phyloP scores from a whole-genome alignment of 202 grass and related monocot species.

The Panicum virgatum region DNA sequence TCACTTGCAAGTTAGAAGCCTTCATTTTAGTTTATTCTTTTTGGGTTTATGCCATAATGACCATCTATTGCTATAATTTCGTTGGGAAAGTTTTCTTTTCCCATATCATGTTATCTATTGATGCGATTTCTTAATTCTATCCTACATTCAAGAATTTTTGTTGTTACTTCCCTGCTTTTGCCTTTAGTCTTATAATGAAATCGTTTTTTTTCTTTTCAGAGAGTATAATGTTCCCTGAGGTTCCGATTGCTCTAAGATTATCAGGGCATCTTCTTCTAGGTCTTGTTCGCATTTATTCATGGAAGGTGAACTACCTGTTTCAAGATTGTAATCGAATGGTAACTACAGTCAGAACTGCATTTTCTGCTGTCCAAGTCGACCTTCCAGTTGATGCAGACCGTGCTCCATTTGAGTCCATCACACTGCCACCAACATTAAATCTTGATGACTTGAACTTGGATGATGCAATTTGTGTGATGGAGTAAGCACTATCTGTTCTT shows the following conservation, averaged over 20 bases:
- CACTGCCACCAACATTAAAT: constrained; percentile 71
- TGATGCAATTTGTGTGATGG: constrained; percentile 50
- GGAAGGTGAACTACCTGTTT: constrained; percentile 90
- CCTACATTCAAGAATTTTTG: background rate
- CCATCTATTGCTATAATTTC: background rate
- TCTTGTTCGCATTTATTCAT: constrained; percentile 89
- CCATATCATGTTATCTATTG: background rate
- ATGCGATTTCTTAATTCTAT: background rate
- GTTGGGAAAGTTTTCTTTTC: background rate
- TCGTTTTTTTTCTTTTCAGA: constrained; percentile 40
- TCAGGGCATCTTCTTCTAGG: constrained; percentile 94
- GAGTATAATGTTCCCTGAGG: constrained; percentile 79
- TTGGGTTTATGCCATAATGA: constrained; percentile 4
- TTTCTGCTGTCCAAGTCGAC: constrained; percentile 61
- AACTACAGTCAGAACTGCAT: constrained; percentile 62
- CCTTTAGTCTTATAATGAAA: constrained; percentile 12
- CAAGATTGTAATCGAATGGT: constrained; percentile 78
- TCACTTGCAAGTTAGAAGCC: background rate
- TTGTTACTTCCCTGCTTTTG: background rate
- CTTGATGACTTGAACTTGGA: constrained; percentile 75
- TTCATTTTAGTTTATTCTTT: background rate
- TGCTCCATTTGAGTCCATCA: constrained; percentile 65
- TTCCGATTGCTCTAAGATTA: constrained; percentile 83
- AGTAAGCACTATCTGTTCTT: constrained; percentile 51
- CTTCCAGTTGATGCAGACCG: constrained; percentile 57